These are phyloP conservation scores for Picochlorum sp. DNA, from an alignment of 139 green algal species.

Conservation along the genomic window DNA sequence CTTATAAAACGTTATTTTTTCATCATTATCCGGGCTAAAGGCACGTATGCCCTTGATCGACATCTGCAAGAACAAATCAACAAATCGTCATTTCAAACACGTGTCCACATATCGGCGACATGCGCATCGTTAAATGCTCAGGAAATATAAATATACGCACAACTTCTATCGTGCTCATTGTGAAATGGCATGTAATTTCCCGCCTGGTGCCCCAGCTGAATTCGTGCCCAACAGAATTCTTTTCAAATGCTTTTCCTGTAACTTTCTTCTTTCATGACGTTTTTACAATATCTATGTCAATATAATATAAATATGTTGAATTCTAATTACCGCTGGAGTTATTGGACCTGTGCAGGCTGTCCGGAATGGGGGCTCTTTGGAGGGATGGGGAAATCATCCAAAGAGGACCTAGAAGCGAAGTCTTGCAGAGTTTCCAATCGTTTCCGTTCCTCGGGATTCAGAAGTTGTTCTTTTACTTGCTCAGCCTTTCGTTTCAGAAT, in stretches of 20 bases:
- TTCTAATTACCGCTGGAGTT: too few relatives aligned
- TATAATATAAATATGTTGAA: too few relatives aligned
- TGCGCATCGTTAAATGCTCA: not conserved
- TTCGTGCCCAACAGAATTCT: too few relatives aligned
- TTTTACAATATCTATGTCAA: too few relatives aligned
- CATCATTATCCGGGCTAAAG: conserved; percentile 84
- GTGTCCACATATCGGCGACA: too few relatives aligned
- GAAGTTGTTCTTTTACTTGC: conserved; percentile 30
- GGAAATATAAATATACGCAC: not conserved
- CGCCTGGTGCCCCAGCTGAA: not conserved
- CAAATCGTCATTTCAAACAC: too few relatives aligned
- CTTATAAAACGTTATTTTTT: conserved; percentile 87
- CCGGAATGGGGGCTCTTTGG: too few relatives aligned
- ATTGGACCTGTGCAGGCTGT: too few relatives aligned
- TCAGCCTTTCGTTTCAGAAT: conserved; percentile 14
- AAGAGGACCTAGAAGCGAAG: not conserved
- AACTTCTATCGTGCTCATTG: conserved; percentile 3
- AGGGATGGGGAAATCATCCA: conserved; percentile 6
- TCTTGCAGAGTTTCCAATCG: conserved; percentile 11
- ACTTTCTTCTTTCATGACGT: too few relatives aligned
- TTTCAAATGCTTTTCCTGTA: too few relatives aligned
- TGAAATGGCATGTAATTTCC: not conserved
- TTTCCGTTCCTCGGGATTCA: conserved; percentile 17
- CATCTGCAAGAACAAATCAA: conserved; percentile 40
- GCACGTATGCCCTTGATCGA: conserved; percentile 93